Evolutionary conservation across 2,329 filamentous ascomycete genomes (phyloP), one percentile per base, ranked within the genome.

Genomic region (Pseudodiploospora longispora): DNA sequence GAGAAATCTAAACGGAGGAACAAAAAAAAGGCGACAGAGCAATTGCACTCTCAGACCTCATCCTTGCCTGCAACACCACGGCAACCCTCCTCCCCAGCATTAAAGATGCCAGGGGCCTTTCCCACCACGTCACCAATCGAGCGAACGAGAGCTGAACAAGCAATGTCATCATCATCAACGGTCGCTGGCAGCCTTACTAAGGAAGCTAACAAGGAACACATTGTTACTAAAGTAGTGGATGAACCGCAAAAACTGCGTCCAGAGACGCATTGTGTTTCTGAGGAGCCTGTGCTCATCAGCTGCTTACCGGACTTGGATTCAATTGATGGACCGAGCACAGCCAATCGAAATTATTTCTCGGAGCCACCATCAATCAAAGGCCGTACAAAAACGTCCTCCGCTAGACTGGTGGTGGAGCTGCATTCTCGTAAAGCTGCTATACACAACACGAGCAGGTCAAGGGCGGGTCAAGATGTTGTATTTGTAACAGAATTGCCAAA

Each of bases 1-100:
- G 56, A 60, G 46, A 63, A 60, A 47, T 54, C 55, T 27, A 52
- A 54, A 34, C 55, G 52, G 12, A 63, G 59, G 41, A 49, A 47
- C 3, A 58, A 57, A 43, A 50, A 43, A 30, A 48, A 42, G n/a
- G 46, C 44, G 29, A 40, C 41, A 10, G 30, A 38, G 4, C 40
- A 27, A 10, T 19, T 43, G 38, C 44, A 40, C 29, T 6, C 31
- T 35, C 12, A 47, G 48, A 46, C n/a, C 43, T 38, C 40, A 41
- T 42, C 40, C 39, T 36, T 39, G 6, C 39, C 36, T 9, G 30
- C 31, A 10, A 31, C 40, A 6, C 19, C 27, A 5, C 9, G 7
- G n/a, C 19, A 8, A 28, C 27, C 40, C 27, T 33, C 46, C 12
- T 42, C 46, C 6, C 36, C 40, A 9, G 36, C 32, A n/a, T 40